These are phyloP conservation scores for Scheffersomyces lignicola DNA, from an alignment of 1,139 yeast genomes.

Conservation along the genomic window DNA sequence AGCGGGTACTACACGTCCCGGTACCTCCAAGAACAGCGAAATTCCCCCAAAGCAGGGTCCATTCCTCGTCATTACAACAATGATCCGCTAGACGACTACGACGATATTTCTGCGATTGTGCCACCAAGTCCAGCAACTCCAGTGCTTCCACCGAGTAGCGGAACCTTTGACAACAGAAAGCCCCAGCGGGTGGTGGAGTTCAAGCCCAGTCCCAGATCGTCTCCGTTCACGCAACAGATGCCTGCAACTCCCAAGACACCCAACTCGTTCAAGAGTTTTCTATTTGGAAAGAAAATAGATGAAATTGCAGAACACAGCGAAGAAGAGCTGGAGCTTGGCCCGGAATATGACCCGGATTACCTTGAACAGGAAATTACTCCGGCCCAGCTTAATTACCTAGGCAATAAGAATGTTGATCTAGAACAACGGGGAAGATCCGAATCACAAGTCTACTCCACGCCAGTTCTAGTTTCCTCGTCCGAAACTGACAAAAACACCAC, in stretches of 20 bases:
- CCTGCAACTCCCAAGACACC: constrained; percentile 1
- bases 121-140: constrained; percentile 1
- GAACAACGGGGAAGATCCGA: constrained; percentile 6
- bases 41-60: constrained; percentile 1
- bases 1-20: constrained; percentile 14
- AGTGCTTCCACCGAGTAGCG: no score
- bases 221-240: not conserved
- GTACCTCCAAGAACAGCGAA: constrained; percentile 12
- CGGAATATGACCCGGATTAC: constrained; percentile 28
- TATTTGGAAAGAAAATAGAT: not conserved
- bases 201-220: not conserved
- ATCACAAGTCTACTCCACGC: not conserved
- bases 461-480: not conserved
- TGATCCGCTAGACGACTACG: not conserved
- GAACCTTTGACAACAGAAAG: not conserved
- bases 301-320: not conserved
- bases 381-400: constrained; percentile 33
- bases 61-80: not conserved
- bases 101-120: not conserved
- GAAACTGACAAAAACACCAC: constrained; percentile 3
- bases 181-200: not conserved
- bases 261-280: constrained; percentile 2
- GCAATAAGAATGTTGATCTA: constrained; percentile 12
- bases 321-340: constrained; percentile 5
- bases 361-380: constrained; percentile 37